phyloP scores from a whole-genome alignment of 2,329 filamentous ascomycete species.

The Sporothrix phasma region DNA sequence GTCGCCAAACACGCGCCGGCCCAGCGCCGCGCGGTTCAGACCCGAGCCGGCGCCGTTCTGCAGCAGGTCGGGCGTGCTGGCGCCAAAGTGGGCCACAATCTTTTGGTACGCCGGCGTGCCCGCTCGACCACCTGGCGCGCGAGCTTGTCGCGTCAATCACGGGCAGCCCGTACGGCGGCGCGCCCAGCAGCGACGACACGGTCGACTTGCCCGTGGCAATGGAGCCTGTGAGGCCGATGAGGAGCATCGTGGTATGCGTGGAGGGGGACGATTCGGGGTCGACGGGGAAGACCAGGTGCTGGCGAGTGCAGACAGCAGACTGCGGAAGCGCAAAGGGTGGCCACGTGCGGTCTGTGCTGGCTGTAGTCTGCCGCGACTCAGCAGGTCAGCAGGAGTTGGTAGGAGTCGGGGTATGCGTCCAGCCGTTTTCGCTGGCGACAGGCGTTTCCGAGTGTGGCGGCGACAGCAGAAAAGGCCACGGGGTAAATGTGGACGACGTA shows the following conservation, averaged over 20 bases:
- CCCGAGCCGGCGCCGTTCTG: slow-evolving; percentile 34
- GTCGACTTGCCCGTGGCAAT: slow-evolving; percentile 98
- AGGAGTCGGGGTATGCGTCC: neutral
- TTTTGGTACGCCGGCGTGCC: slow-evolving; percentile 74
- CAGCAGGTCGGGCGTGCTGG: slow-evolving; percentile 78
- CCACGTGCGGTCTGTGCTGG: neutral
- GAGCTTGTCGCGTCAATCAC: slow-evolving; percentile 90
- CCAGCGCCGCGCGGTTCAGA: slow-evolving; percentile 77
- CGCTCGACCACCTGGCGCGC: slow-evolving; percentile 87
- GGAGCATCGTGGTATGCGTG: slow-evolving; percentile 56
- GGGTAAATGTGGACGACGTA: too few relatives aligned
- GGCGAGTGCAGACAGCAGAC: neutral
- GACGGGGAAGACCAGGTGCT: neutral
- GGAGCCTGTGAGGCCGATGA: slow-evolving; percentile 91
- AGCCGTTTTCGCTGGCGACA: too few relatives aligned
- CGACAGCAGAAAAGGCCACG: too few relatives aligned
- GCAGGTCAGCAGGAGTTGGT: too few relatives aligned
- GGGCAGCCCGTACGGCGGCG: slow-evolving; percentile 73
- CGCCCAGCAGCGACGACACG: slow-evolving; percentile 72
- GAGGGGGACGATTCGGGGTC: neutral
- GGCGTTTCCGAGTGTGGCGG: too few relatives aligned
- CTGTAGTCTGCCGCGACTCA: too few relatives aligned
- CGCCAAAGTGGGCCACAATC: slow-evolving; percentile 71
- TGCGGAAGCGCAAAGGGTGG: neutral
- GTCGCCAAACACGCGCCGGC: slow-evolving; percentile 75